Evolutionary conservation across 306 rosid genomes (phyloP), one percentile per base, ranked within the genome.

Genomic region (Comarum palustre): DNA sequence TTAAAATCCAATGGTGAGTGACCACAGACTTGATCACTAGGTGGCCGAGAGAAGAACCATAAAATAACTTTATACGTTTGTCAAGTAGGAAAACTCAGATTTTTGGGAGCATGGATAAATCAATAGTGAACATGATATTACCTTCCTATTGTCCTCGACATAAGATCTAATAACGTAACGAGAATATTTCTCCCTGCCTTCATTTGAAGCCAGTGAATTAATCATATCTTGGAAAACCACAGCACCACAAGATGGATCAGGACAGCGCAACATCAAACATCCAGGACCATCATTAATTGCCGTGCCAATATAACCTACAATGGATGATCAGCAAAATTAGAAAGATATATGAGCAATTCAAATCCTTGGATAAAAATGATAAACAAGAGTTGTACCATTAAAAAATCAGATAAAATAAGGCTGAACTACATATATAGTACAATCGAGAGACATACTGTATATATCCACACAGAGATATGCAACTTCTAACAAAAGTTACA

Each of bases 241-340:
- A 61, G 91, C 93, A 71, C 62, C 86, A 81, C 98, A 93, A 66
- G 90, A 77, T 69, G 98, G 98, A 76, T 93, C 96, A 50, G 98
- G 98, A 68, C 98, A 93, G 78, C 93, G 85, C 86, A 93, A 82
- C 87, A 83, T 84, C 80, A 93, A 85, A 86, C 96, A 90, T 75
- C 98, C 96, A 68, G 97, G 96, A 73, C 98, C 98, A 80, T 87
- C 96, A 74, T 84, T 90, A 77, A 93, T 90, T 77, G 98, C 78
- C 8, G 93, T 90, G 77, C 91, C 73, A 69, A 93, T 86, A 83
- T 93, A 92, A 42, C 93, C 96, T 86, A 61, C 41, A 75, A 39
- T 32, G 5, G 5, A 43, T 16, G 45, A 73, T 16, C 57, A 47
- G 42, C 0, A 15, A 73, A 66, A 67, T 0, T 27, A 32, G 2